Evolutionary conservation across 257 asterid genomes (phyloP).

Genomic region (Galeopsis tetrahit): DNA sequence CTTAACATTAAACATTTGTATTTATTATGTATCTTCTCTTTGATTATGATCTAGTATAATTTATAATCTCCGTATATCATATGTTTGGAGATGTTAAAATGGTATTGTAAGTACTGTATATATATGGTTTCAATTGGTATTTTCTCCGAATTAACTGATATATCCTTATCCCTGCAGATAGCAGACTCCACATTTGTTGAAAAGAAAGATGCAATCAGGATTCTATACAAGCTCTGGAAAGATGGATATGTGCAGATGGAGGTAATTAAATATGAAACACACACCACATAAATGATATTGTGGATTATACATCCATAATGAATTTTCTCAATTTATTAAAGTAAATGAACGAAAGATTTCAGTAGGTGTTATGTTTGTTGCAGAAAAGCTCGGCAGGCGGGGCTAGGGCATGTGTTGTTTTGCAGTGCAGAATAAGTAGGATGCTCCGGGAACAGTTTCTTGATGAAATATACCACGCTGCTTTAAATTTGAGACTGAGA

Average conservation of each 20-base stretch:
- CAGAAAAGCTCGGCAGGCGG: constrained; percentile 57
- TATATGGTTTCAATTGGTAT: background rate
- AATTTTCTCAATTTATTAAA: constrained; percentile 3
- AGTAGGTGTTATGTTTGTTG: constrained; percentile 16
- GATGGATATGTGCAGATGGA: constrained; percentile 79
- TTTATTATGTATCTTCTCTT: background rate
- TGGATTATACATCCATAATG: background rate
- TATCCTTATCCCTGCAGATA: constrained; percentile 49
- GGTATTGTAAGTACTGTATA: background rate
- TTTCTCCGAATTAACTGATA: constrained; percentile 29
- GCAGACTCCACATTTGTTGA: constrained; percentile 76
- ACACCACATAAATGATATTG: background rate
- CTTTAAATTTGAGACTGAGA: constrained; percentile 80
- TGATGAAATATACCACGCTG: constrained; percentile 89
- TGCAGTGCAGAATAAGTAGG: constrained; percentile 65
- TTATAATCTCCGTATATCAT: background rate
- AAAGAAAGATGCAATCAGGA: constrained; percentile 71
- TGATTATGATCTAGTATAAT: background rate
- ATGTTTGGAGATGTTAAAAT: background rate
- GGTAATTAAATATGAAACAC: constrained; percentile 44
- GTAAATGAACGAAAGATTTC: constrained; percentile 9
- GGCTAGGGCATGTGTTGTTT: constrained; percentile 40
- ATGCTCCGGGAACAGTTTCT: constrained; percentile 49
- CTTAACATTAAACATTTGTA: too few species aligned
- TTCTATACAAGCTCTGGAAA: constrained; percentile 82